Percentiles rank a stretch among this genome's conserved stretches.
These are phyloP conservation scores for Ophiostoma himal-ulmi DNA, from an alignment of 2,329 filamentous ascomycete species.

Conservation along the genomic window DNA sequence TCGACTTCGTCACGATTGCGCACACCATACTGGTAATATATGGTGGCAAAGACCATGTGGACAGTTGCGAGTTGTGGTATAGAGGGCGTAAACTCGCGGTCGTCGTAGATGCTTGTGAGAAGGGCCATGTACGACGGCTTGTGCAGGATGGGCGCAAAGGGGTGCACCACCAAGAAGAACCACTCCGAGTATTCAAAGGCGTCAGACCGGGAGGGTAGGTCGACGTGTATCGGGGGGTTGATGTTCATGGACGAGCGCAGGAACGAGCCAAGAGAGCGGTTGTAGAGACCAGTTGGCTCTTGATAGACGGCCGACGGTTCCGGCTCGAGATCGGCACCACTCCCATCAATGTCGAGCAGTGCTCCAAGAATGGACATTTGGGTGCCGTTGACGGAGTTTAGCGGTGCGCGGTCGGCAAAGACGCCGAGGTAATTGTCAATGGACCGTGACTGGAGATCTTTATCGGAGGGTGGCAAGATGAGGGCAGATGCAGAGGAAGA, in stretches of 20 bases:
- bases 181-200: conserved; percentile 65
- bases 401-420: conserved; percentile 54
- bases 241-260: conserved; percentile 59
- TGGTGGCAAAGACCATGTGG: conserved; percentile 73
- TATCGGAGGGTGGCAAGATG: conserved; percentile 6
- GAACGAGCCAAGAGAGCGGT: conserved; percentile 67
- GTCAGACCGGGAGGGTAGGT: conserved; percentile 58
- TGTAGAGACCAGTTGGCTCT: conserved; percentile 46
- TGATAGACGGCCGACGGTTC: conserved; percentile 18
- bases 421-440: conserved; percentile 62
- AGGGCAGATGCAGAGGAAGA: background rate
- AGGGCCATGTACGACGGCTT: conserved; percentile 65
- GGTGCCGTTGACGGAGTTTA: conserved; percentile 71
- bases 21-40: conserved; percentile 70
- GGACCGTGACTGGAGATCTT: conserved; percentile 40
- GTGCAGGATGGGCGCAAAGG: conserved; percentile 71
- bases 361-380: conserved; percentile 72
- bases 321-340: conserved; percentile 33
- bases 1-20: conserved; percentile 56
- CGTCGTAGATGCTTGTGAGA: conserved; percentile 64
- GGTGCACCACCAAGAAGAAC: conserved; percentile 68
- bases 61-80: conserved; percentile 62
- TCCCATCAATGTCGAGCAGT: conserved; percentile 69
- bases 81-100: conserved; percentile 56
- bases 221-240: conserved; percentile 51